Evolutionary conservation across 1,139 yeast genomes (phyloP), one percentile per base, ranked within the genome.

Genomic region (Debaryomyces singareniensis): DNA sequence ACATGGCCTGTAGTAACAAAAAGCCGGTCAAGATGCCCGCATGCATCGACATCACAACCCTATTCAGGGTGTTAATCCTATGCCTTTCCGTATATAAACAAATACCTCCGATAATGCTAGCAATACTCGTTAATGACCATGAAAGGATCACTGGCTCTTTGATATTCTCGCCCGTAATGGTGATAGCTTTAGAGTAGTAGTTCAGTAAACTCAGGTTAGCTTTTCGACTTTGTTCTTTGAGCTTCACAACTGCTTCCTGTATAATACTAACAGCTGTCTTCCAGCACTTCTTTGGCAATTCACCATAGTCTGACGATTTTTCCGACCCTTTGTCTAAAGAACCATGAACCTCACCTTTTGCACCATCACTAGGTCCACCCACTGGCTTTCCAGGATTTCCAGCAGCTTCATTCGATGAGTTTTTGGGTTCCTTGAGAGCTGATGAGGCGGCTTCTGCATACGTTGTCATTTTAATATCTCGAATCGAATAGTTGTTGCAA

Each of bases 71-170:
- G 37, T 75, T 58, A 42, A 68, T 62, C 45, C 69, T 63, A 45
- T 67, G 64, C 53, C 78, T 70, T 45, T 75, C 78, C 38, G 71
- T 60, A 47, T 69, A 71, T 14, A 70, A 75, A 36, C 59, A 56
- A 43, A 71, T 61, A 15, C 72, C 65, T 6, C 74, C 75, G 20
- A 68, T 61, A 23, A 66, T 49, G 5, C 74, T 71, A 29, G 72
- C 63, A n/a, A 68, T 49, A 18, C 74, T 69, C 29, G 75, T 65
- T 25, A 73, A 57, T 2, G 68, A 52, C 52, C 77, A 82, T 23
- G 71, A 53, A 14, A 72, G 55, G 30, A 78, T 80, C 11, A 72
- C 81, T 1, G 85, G 85, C 57, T 78, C 76, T 47, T 75, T 66
- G 40, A 77, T 58, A 48, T 74, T 78, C 30, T 51, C 50, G 5